Evolutionary conservation across 2,329 filamentous ascomycete genomes (phyloP).

Genomic region (Pseudocercospora musae): DNA sequence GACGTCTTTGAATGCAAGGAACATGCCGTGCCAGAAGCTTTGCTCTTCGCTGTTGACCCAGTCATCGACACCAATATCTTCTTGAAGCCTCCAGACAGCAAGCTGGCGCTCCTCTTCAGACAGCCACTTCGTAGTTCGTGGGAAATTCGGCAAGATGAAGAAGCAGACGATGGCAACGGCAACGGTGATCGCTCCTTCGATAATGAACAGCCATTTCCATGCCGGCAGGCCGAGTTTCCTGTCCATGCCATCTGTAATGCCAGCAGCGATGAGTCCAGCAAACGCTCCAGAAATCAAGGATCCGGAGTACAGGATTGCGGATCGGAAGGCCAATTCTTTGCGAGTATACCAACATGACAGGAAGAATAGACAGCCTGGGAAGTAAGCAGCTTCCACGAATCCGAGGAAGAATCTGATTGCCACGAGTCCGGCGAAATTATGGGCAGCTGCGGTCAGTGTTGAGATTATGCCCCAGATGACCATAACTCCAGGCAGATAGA

Average conservation of each 20-base stretch:
- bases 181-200: constrained; percentile 39
- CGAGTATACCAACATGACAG: constrained; percentile 54
- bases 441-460: constrained; percentile 33
- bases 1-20: constrained; percentile 32
- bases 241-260: constrained; percentile 45
- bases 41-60: constrained; percentile 31
- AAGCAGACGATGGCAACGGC: constrained; percentile 34
- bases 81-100: constrained; percentile 33
- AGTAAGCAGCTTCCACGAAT: constrained; percentile 47
- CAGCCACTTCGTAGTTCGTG: constrained; percentile 33
- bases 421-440: constrained; percentile 38
- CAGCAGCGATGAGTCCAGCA: constrained; percentile 54
- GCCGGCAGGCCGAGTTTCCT: constrained; percentile 33
- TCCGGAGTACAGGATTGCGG: constrained; percentile 53
- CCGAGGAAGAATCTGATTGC: constrained; percentile 41
- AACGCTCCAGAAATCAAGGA: constrained; percentile 51
- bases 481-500: constrained; percentile 35
- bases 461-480: constrained; percentile 38
- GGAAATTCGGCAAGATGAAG: constrained; percentile 40
- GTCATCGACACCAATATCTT: constrained; percentile 36
- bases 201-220: constrained; percentile 39
- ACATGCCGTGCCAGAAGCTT: constrained; percentile 34
- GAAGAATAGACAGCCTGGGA: constrained; percentile 48
- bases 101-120: constrained; percentile 32
- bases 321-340: constrained; percentile 50